Percentiles rank a stretch among this genome's conserved stretches.
phyloP scores from a whole-genome alignment of 2,329 filamentous ascomycete species.

The Colletotrichum neosansevieriae region DNA sequence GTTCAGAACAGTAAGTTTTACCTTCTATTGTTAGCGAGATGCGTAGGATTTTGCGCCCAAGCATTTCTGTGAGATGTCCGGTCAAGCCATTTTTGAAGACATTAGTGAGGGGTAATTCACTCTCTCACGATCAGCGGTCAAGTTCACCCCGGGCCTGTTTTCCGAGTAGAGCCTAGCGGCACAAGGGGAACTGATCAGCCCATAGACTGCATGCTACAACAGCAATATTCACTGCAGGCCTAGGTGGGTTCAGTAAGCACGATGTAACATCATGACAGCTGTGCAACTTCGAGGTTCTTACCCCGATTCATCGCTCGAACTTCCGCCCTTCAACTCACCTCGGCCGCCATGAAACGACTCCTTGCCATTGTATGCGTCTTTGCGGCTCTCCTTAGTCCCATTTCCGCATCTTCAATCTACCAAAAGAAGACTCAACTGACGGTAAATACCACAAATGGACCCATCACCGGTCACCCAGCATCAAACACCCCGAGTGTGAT shows the following conservation, averaged over 20 bases:
- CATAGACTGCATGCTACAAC: neutral
- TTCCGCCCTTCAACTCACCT: neutral
- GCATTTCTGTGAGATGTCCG: too few relatives aligned
- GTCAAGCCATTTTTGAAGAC: too few relatives aligned
- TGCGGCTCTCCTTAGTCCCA: neutral
- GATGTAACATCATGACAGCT: neutral
- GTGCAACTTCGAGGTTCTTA: too few relatives aligned
- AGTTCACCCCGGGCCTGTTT: constrained; percentile 7
- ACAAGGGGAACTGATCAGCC: neutral
- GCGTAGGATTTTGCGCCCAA: too few relatives aligned
- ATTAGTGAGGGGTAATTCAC: too few relatives aligned
- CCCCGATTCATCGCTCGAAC: neutral
- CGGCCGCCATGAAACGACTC: neutral
- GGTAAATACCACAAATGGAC: constrained; percentile 50
- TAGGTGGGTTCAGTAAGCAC: neutral
- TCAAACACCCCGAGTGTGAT: constrained; percentile 47
- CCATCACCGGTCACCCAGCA: constrained; percentile 49
- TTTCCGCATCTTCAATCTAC: neutral
- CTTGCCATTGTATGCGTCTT: neutral
- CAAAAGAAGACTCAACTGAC: neutral
- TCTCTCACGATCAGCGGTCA: neutral
- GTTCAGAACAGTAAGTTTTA: too few relatives aligned
- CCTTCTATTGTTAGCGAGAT: too few relatives aligned
- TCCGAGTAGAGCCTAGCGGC: constrained; percentile 19
- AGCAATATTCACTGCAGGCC: neutral